Evolutionary conservation across 768 basidiomycete genomes (phyloP).

Genomic region (Sarcodon sp.): DNA sequence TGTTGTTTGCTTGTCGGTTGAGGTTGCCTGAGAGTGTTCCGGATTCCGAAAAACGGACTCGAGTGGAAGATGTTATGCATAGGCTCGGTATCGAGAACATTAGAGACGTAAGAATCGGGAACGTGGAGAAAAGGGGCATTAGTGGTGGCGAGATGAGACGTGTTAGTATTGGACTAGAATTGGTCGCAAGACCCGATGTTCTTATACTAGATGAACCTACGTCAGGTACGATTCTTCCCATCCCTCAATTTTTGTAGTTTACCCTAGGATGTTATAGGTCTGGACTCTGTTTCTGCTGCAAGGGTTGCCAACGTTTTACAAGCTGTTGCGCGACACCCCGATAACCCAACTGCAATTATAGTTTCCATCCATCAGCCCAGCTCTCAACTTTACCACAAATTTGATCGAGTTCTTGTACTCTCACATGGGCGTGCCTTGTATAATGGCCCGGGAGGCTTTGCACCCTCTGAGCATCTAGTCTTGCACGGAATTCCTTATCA

Average conservation of each 20-base stretch:
- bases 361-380: slow-evolving; percentile 85
- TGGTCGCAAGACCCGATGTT: slow-evolving; percentile 76
- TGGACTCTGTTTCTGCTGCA: slow-evolving; percentile 82
- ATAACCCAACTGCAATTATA: slow-evolving; percentile 68
- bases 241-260: slow-evolving; percentile 1
- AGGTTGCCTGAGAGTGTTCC: slow-evolving; percentile 68
- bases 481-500: slow-evolving; percentile 33
- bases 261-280: slow-evolving; percentile 23
- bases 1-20: slow-evolving; percentile 77
- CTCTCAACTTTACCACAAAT: slow-evolving; percentile 75
- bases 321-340: slow-evolving; percentile 56
- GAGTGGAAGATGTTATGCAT: slow-evolving; percentile 59
- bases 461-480: slow-evolving; percentile 58
- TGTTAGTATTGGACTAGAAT: slow-evolving; percentile 82
- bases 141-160: slow-evolving; percentile 88
- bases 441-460: slow-evolving; percentile 61
- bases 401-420: slow-evolving; percentile 71
- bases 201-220: slow-evolving; percentile 85
- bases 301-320: slow-evolving; percentile 70
- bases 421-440: slow-evolving; percentile 71
- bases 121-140: slow-evolving; percentile 67
- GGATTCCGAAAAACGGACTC: slow-evolving; percentile 43
- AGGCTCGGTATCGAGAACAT: slow-evolving; percentile 69
- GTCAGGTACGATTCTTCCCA: slow-evolving; percentile 23
- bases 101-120: slow-evolving; percentile 61